These are phyloP conservation scores for Trametes coccinea DNA, from an alignment of 768 basidiomycete genomes.

Conservation along the genomic window DNA sequence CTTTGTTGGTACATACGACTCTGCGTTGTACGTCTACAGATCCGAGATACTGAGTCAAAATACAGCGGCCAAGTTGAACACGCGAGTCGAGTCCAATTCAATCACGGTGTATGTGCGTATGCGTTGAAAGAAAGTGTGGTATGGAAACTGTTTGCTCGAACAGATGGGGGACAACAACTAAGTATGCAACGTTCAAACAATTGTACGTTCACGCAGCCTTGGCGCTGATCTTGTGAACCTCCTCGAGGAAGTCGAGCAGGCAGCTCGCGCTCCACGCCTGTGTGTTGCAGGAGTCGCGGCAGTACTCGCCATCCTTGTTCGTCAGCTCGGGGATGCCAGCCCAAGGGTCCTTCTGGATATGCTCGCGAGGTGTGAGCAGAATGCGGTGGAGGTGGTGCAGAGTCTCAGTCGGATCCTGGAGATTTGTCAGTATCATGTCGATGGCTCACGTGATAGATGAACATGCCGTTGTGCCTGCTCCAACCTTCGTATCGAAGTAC, in stretches of 20 bases:
- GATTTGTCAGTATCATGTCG: background rate
- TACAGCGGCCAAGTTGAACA: too few species aligned
- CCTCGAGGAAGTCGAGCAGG: slow-evolving; percentile 83
- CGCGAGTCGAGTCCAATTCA: too few species aligned
- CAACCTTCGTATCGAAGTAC: slow-evolving; percentile 75
- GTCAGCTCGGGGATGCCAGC: slow-evolving; percentile 92
- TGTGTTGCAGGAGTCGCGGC: slow-evolving; percentile 86
- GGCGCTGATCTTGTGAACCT: slow-evolving; percentile 50
- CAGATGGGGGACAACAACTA: background rate
- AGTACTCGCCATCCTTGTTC: slow-evolving; percentile 80
- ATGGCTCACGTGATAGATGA: background rate
- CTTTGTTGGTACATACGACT: too few species aligned
- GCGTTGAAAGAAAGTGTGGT: background rate
- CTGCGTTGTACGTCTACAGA: too few species aligned
- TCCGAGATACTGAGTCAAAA: too few species aligned
- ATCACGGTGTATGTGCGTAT: too few species aligned
- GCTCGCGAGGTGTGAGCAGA: slow-evolving; percentile 66
- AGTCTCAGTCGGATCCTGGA: slow-evolving; percentile 68
- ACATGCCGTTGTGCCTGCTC: slow-evolving; percentile 67
- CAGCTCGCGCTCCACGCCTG: slow-evolving; percentile 98
- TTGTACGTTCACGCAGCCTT: slow-evolving; percentile 1
- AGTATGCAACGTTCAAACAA: background rate
- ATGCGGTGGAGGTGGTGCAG: slow-evolving; percentile 78
- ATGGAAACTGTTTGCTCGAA: background rate
- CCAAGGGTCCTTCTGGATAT: slow-evolving; percentile 86